phyloP scores from a whole-genome alignment of 371 early-diverging fungal genomes.

The Mucor piriformis region DNA sequence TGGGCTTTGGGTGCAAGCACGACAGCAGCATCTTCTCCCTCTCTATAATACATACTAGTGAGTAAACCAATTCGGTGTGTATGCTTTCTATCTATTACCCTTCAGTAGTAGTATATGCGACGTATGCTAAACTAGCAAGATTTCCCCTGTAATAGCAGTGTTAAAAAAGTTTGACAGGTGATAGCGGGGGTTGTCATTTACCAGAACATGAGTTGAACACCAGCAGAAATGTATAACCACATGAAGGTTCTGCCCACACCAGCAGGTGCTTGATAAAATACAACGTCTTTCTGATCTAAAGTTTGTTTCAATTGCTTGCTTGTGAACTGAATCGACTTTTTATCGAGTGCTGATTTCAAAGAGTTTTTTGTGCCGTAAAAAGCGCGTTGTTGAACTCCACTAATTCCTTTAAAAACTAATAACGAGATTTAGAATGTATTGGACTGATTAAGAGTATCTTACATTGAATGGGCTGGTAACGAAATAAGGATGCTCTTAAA shows the following conservation, averaged over 20 bases:
- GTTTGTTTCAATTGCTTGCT: constrained; percentile 40
- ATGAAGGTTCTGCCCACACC: constrained; percentile 42
- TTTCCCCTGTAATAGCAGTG: constrained; percentile 42
- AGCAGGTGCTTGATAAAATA: constrained; percentile 48
- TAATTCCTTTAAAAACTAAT: not conserved
- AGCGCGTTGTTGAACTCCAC: not conserved
- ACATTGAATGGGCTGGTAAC: not conserved
- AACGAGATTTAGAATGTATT: not conserved
- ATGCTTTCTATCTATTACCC: constrained; percentile 29
- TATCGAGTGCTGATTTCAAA: constrained; percentile 20
- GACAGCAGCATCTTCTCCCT: constrained; percentile 41
- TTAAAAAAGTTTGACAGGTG: not conserved
- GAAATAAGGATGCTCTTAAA: not conserved
- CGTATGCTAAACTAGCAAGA: constrained; percentile 51
- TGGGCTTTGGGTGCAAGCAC: constrained; percentile 45
- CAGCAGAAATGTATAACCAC: constrained; percentile 53
- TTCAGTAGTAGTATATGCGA: constrained; percentile 43
- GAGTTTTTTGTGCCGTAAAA: constrained; percentile 9
- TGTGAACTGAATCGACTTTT: constrained; percentile 25
- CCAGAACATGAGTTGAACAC: constrained; percentile 57
- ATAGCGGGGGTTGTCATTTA: constrained; percentile 5
- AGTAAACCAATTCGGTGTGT: not conserved
- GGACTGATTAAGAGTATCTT: not conserved
- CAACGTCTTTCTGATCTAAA: constrained; percentile 41
- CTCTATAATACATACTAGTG: constrained; percentile 14